Percentiles rank a stretch among this genome's conserved stretches.
Conservation (phyloP, 2,329 filamentous ascomycete species). For the Xylariales sp. region DNA sequence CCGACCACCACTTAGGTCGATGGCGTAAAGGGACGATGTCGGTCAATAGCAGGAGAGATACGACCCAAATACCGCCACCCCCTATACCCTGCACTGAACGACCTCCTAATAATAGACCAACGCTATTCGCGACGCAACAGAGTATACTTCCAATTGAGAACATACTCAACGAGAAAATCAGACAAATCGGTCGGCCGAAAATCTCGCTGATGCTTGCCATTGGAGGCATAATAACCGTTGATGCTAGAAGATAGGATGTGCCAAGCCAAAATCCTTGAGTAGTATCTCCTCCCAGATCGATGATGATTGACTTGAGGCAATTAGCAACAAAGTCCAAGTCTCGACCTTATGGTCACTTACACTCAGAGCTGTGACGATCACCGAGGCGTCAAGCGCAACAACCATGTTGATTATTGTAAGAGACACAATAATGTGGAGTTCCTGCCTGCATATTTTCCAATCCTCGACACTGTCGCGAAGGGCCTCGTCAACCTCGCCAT, state of each 20-base stretch:
- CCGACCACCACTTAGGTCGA: conserved; percentile 32
- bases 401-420: conserved; percentile 12
- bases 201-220: conserved; percentile 11
- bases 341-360: conserved; percentile 1
- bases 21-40: conserved; percentile 45
- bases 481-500: not conserved
- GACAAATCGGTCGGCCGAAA: conserved; percentile 9
- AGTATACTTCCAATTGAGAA: conserved; percentile 11
- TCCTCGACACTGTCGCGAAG: conserved; percentile 13
- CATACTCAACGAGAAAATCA: not conserved
- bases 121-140: conserved; percentile 10
- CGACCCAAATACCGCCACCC: conserved; percentile 14
- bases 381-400: conserved; percentile 12
- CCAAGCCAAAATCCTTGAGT: conserved; percentile 12
- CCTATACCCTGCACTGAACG: conserved; percentile 37
- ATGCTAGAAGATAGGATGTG: conserved; percentile 10
- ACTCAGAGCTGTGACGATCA: conserved; percentile 12
- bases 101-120: conserved; percentile 38
- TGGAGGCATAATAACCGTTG: conserved; percentile 11
- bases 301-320: conserved; percentile 11
- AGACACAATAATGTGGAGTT: conserved; percentile 9
- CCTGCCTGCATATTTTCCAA: conserved; percentile 10
- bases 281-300: conserved; percentile 7
- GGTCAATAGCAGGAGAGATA: conserved; percentile 24
- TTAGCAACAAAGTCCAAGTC: not conserved